phyloP scores from a whole-genome alignment of 2,329 filamentous ascomycete genomes.

The Phialocephala sp. region DNA sequence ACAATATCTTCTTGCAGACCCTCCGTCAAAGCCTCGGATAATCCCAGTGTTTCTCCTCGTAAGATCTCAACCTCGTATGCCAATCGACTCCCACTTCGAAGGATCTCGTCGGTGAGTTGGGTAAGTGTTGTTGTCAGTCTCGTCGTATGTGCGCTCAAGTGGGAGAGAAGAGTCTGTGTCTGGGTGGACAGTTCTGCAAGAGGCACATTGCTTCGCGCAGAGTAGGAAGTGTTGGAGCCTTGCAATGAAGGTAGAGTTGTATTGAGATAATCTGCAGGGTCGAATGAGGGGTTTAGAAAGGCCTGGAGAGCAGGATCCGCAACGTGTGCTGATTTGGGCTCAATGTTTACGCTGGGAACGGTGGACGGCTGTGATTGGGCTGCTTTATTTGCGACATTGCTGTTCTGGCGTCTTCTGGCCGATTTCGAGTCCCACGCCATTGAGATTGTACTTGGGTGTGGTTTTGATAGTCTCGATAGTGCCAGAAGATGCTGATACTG shows the following conservation, averaged over 20 bases:
- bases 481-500: neutral
- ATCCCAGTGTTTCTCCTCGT: slow-evolving; percentile 82
- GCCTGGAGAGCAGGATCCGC: slow-evolving; percentile 74
- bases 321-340: slow-evolving; percentile 61
- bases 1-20: slow-evolving; percentile 73
- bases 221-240: slow-evolving; percentile 35
- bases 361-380: slow-evolving; percentile 24
- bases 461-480: neutral
- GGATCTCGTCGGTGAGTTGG: slow-evolving; percentile 90
- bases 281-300: slow-evolving; percentile 79
- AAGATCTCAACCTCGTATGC: slow-evolving; percentile 95
- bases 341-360: slow-evolving; percentile 23
- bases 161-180: slow-evolving; percentile 83
- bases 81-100: slow-evolving; percentile 84
- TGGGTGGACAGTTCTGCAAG: slow-evolving; percentile 80
- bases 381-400: slow-evolving; percentile 32
- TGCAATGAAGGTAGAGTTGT: slow-evolving; percentile 73
- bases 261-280: slow-evolving; percentile 87
- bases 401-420: slow-evolving; percentile 36
- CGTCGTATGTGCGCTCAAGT: slow-evolving; percentile 87
- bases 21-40: slow-evolving; percentile 79
- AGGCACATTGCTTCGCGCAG: slow-evolving; percentile 50
- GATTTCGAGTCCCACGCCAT: slow-evolving; percentile 43
- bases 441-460: too few species aligned
- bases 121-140: slow-evolving; percentile 82